Conservation (phyloP, 805 yeast species). For the Candida koratica region DNA sequence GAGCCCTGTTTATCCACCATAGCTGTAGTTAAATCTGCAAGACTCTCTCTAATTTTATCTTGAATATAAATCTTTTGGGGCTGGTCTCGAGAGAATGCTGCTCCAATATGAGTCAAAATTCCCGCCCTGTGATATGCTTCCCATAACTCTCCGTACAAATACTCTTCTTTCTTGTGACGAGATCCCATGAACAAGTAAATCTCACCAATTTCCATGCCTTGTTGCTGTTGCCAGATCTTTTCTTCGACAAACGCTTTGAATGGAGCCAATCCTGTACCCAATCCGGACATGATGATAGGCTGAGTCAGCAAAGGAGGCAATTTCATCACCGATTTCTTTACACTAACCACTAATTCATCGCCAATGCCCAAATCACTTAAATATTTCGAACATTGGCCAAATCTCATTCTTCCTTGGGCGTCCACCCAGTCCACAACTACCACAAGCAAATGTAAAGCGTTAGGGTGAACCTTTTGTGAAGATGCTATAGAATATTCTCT, state of each 20-base stretch:
- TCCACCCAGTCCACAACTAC: conserved; percentile 97
- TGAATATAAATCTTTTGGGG: conserved; percentile 92
- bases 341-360: conserved; percentile 84
- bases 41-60: conserved; percentile 79
- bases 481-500: conserved; percentile 98
- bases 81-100: conserved; percentile 97
- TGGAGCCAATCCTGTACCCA: conserved; percentile 97
- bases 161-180: conserved; percentile 92
- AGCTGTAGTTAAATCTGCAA: conserved; percentile 71
- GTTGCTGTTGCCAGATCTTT: conserved; percentile 86
- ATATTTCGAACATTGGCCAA: conserved; percentile 92
- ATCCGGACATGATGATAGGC: conserved; percentile 94
- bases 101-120: conserved; percentile 88
- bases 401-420: conserved; percentile 77
- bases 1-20: conserved; percentile 77
- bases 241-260: conserved; percentile 97
- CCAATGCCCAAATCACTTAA: conserved; percentile 77
- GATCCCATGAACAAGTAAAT: conserved; percentile 87
- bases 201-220: conserved; percentile 86
- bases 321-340: conserved; percentile 96
- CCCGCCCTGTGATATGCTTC: conserved; percentile 95
- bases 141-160: conserved; percentile 94
- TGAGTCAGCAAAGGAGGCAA: conserved; percentile 81
- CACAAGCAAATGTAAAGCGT: conserved; percentile 83
- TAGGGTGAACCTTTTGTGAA: conserved; percentile 87